Percentiles rank a stretch among this genome's conserved stretches.
phyloP scores from a whole-genome alignment of 345 rosid species.

The Combretum micranthum region DNA sequence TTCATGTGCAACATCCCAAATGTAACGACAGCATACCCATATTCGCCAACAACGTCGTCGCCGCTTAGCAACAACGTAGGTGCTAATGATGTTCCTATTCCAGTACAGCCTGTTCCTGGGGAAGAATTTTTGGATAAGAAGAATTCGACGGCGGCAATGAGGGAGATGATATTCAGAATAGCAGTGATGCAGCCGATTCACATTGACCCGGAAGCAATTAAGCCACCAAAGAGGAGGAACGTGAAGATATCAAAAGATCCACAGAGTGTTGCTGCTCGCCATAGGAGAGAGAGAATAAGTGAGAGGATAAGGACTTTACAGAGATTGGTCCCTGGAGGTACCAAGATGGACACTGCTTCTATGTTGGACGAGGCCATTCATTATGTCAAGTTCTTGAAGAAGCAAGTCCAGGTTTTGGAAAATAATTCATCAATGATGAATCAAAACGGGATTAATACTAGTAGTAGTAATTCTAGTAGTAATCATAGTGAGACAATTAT shows the following conservation, averaged over 20 bases:
- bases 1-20: no score
- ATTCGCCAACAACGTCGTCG: no score
- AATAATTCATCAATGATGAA: constrained; percentile 23
- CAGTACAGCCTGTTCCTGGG: no score
- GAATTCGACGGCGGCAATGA: constrained; percentile 54
- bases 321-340: constrained; percentile 69
- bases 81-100: no score
- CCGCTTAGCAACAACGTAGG: no score
- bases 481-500: no score
- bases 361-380: constrained; percentile 73
- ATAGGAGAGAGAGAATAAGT: constrained; percentile 61
- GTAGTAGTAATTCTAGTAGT: no score
- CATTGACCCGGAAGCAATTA: constrained; percentile 59
- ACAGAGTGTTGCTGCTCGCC: constrained; percentile 66
- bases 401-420: constrained; percentile 54
- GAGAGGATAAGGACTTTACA: constrained; percentile 60
- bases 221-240: constrained; percentile 56
- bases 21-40: no score
- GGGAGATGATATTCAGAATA: constrained; percentile 63
- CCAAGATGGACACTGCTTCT: constrained; percentile 76
- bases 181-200: constrained; percentile 73
- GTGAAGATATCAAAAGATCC: constrained; percentile 73
- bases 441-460: no score
- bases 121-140: not conserved
- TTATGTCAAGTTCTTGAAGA: constrained; percentile 65